Evolutionary conservation across 2,329 filamentous ascomycete species (phyloP).

Genomic region (Fusarium tuaranense): DNA sequence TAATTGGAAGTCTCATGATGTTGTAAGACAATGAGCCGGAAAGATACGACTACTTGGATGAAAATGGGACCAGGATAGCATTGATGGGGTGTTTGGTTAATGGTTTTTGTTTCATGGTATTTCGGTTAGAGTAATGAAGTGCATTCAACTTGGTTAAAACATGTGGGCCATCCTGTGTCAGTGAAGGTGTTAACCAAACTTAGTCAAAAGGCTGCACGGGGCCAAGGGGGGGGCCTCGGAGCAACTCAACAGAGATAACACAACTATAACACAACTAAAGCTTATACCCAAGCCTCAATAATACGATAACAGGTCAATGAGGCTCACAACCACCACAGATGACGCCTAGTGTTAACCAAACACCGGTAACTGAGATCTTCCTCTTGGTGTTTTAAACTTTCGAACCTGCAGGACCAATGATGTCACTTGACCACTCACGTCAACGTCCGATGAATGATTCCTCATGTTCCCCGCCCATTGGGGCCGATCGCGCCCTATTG

Average conservation of each 20-base stretch:
- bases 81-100: constrained; percentile 10
- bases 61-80: not conserved
- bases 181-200: not conserved
- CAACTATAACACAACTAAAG: no score
- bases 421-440: not conserved
- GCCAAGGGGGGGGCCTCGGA: no score
- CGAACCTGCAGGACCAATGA: not conserved
- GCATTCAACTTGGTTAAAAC: not conserved
- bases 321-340: no score
- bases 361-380: no score
- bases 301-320: no score
- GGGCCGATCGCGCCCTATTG: not conserved
- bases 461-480: not conserved
- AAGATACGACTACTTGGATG: not conserved
- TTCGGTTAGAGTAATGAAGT: not conserved
- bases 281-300: no score
- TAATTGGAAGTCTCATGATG: constrained; percentile 28
- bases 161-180: no score
- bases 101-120: not conserved
- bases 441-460: not conserved
- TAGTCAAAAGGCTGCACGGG: no score
- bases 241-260: no score
- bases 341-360: no score
- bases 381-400: not conserved
- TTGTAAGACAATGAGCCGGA: constrained; percentile 11